Conservation (phyloP, 805 yeast species). For the Wickerhamomyces canadensis region DNA sequence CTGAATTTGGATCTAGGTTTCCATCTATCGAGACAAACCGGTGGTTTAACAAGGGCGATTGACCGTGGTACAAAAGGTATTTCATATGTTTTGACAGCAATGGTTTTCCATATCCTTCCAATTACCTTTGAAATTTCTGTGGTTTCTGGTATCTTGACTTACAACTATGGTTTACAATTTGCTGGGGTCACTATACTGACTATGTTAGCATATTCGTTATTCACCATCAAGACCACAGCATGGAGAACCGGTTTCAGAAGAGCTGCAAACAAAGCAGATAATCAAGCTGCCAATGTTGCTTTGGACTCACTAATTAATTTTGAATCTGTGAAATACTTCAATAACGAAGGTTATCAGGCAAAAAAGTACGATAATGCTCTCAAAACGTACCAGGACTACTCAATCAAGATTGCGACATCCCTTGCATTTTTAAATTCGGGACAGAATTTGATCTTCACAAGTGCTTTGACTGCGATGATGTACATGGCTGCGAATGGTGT, state of each 20-base stretch:
- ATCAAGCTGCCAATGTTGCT: constrained; percentile 92
- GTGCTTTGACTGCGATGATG: constrained; percentile 96
- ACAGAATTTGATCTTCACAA: constrained; percentile 73
- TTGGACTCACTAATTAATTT: constrained; percentile 89
- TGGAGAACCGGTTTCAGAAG: constrained; percentile 95
- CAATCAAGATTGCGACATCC: constrained; percentile 79
- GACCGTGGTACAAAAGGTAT: constrained; percentile 98
- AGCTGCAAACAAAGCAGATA: constrained; percentile 88
- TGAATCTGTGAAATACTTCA: constrained; percentile 92
- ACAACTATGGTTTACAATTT: constrained; percentile 83
- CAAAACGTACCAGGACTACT: constrained; percentile 58
- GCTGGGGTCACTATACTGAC: constrained; percentile 86
- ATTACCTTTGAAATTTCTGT: constrained; percentile 86
- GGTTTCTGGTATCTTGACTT: constrained; percentile 90
- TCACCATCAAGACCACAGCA: constrained; percentile 88
- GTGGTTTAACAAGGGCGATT: constrained; percentile 93
- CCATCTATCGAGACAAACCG: constrained; percentile 89
- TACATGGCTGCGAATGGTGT: constrained; percentile 96
- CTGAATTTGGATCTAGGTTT: constrained; percentile 81
- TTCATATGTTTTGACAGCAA: constrained; percentile 83
- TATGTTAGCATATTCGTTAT: constrained; percentile 81
- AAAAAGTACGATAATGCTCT: constrained; percentile 74
- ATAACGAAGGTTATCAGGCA: constrained; percentile 80
- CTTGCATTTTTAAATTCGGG: constrained; percentile 75
- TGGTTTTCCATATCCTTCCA: constrained; percentile 97